Percentiles rank a stretch among this genome's conserved stretches.
phyloP scores from a whole-genome alignment of 768 basidiomycete genomes.

The Amanita jacksonii region DNA sequence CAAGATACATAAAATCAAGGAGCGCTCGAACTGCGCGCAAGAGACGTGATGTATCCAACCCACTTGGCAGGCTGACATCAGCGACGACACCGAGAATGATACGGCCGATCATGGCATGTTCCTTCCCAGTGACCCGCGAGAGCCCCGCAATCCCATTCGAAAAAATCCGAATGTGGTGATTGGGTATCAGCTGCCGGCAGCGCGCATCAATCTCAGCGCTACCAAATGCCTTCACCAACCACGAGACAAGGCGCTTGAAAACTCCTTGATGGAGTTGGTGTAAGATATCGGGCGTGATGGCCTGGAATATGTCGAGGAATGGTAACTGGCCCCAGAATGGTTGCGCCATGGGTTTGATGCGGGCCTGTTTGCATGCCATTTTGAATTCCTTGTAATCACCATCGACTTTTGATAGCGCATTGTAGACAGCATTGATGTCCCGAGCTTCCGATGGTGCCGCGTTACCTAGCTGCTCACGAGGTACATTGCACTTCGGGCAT shows the following conservation, averaged over 20 bases:
- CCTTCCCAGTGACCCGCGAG: conserved; percentile 14
- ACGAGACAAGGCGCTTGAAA: conserved; percentile 23
- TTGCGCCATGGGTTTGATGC: conserved; percentile 12
- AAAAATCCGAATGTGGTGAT: conserved; percentile 25
- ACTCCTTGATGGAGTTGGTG: too few relatives aligned
- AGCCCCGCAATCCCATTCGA: conserved; percentile 22
- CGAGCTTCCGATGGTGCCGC: too few relatives aligned
- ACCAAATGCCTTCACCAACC: conserved; percentile 17
- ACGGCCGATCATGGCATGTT: conserved; percentile 24
- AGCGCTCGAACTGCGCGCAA: neutral
- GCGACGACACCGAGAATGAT: conserved; percentile 26
- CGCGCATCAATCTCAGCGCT: conserved; percentile 17
- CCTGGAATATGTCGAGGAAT: conserved; percentile 21
- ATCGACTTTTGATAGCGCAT: too few relatives aligned
- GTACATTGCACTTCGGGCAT: too few relatives aligned
- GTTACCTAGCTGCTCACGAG: too few relatives aligned
- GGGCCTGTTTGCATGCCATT: neutral
- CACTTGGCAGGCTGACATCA: conserved; percentile 20
- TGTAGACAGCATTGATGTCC: too few relatives aligned
- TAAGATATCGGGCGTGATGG: too few relatives aligned
- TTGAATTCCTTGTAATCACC: too few relatives aligned
- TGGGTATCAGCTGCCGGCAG: conserved; percentile 22
- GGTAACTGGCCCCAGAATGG: conserved; percentile 26
- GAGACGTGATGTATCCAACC: conserved; percentile 14
- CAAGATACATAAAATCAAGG: neutral